These are phyloP conservation scores for Lasiodiplodia gonubiensis DNA, from an alignment of 2,329 filamentous ascomycete species.

Conservation along the genomic window DNA sequence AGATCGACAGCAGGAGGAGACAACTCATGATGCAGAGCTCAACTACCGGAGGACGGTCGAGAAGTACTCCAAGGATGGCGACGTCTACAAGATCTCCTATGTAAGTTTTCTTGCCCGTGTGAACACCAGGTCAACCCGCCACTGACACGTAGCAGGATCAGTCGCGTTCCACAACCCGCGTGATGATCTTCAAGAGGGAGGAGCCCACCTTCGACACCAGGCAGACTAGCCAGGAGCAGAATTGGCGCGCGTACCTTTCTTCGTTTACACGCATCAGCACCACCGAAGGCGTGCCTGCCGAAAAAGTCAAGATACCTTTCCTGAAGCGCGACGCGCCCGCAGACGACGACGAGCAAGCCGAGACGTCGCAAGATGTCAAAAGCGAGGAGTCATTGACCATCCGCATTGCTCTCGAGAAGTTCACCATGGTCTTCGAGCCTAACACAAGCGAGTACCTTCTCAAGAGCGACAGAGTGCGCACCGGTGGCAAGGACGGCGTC, in stretches of 20 bases:
- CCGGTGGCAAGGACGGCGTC: conserved; percentile 42
- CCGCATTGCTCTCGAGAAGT: conserved; percentile 51
- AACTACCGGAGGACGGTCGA: conserved; percentile 90
- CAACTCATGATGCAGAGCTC: conserved; percentile 87
- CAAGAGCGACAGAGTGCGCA: conserved; percentile 44
- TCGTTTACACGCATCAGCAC: conserved; percentile 88
- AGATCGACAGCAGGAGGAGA: conserved; percentile 81
- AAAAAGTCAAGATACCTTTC: conserved; percentile 47
- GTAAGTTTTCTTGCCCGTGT: conserved; percentile 63
- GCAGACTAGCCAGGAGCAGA: conserved; percentile 65
- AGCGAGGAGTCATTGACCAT: conserved; percentile 52
- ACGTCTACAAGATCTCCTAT: conserved; percentile 88
- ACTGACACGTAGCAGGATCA: conserved; percentile 43
- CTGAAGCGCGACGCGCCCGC: conserved; percentile 49
- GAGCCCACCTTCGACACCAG: conserved; percentile 79
- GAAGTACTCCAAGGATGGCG: conserved; percentile 89
- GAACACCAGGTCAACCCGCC: background rate
- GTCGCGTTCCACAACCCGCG: conserved; percentile 74
- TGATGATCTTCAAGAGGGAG: conserved; percentile 86
- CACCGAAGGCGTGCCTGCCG: conserved; percentile 60
- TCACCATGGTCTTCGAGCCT: conserved; percentile 51
- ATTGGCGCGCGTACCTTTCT: conserved; percentile 95
- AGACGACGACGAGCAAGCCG: conserved; percentile 42
- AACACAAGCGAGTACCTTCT: conserved; percentile 51
- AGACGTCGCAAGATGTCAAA: conserved; percentile 37